Evolutionary conservation across 345 rosid species (phyloP).

Genomic region (Psidium friedrichsthalianum): DNA sequence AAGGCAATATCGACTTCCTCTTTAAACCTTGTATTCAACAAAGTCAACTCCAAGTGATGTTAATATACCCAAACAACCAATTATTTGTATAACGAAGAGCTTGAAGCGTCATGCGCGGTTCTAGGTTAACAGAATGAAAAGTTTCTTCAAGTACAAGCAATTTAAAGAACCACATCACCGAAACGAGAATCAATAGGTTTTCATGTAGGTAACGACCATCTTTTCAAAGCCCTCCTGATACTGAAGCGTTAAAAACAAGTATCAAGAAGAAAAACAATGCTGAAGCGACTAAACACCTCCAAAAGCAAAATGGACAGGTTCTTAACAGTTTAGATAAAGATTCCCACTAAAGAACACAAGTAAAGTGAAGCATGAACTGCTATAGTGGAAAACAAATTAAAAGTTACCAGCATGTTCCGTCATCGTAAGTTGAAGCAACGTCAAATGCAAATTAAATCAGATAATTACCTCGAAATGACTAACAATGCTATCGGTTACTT

Average conservation of each 20-base stretch:
- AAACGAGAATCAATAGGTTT: neutral
- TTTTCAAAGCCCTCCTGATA: neutral
- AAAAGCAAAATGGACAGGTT: neutral
- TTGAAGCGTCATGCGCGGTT: neutral
- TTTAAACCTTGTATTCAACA: slow-evolving; percentile 54
- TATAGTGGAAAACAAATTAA: neutral
- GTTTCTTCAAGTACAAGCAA: neutral
- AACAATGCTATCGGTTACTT: neutral
- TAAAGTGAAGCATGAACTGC: neutral
- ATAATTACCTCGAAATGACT: neutral
- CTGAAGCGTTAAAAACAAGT: neutral
- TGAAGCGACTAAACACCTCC: neutral
- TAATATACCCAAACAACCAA: neutral
- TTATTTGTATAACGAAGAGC: neutral
- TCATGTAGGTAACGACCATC: neutral
- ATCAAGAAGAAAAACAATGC: neutral
- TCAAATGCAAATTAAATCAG: neutral
- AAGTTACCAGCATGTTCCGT: neutral
- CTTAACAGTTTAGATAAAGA: neutral
- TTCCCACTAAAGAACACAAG: neutral
- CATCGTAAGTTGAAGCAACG: neutral
- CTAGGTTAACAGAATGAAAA: neutral
- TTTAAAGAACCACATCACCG: neutral
- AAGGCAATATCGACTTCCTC: slow-evolving; percentile 94
- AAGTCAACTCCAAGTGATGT: neutral